Base-by-base conservation (phyloP, 23 red algal genomes). In the Gracilaria vermiculophylla region DNA sequence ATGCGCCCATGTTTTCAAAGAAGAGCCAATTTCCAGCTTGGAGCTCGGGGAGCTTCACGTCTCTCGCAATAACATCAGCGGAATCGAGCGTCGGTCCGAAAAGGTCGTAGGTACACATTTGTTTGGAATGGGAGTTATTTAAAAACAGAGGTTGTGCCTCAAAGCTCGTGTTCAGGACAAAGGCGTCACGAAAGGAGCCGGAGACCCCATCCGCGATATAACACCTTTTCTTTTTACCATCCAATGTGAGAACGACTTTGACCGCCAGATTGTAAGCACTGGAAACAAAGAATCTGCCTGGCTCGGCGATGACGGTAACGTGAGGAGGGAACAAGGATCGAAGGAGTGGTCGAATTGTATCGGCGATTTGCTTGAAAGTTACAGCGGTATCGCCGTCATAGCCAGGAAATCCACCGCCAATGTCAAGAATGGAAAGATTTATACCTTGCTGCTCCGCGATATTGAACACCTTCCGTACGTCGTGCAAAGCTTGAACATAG, bases 331-430 rank as follows among this genome's bases (percentile, higher is more conserved):
- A 98, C 32, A 94, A 29, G 50, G 67, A 41, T 31, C 82, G 75
- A 69, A 97, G 35, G 1, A 64, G 27, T 42, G 69, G 76, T 60
- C 89, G 50, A 21, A 97, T 61, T 17, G 39, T 53, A 29, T 55
- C 58, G 1, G 69, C 87, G 44, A 98, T 94, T 45, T 94, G 76
- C 12, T 53, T 62, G 78, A 94, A 94, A 14, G 91, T 91, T 33
- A 98, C 93, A 12, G 54, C 42, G 13, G 95, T 78, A 27, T 97
- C 95, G 16, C 90, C 95, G 76, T 93, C 89, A 47, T 58, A 87
- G 5, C 87, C 95, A 28, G 95, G 95, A 56, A 98, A 98, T 0
- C 95, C 95, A 57, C 95, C 95, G 3, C 95, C 95, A 89, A 98
- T 92, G 88, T 98, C 91, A 47, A 98, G 73, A 23, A 94, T 52